A percentile compares a stretch with the other conserved stretches of the same genome.
Conservation (phyloP, 495 filamentous ascomycete genomes). For the Neurospora sp. region DNA sequence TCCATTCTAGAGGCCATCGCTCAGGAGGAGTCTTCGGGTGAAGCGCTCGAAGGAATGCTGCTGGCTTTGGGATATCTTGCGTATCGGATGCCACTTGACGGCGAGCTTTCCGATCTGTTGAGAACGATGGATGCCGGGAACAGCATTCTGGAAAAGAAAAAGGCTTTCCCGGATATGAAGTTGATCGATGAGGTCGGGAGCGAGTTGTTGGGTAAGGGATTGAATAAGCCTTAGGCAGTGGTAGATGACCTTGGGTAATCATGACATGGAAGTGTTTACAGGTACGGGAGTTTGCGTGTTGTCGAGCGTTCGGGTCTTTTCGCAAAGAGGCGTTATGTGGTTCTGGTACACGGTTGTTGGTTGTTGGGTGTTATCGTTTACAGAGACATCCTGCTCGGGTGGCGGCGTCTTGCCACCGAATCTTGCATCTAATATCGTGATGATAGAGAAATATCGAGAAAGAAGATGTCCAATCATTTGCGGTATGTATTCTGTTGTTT, state of each 20-base stretch:
- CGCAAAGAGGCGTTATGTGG: background rate
- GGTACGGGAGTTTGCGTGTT: background rate
- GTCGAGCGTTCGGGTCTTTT: background rate
- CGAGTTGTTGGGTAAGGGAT: slow-evolving; percentile 31
- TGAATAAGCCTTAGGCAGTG: slow-evolving; percentile 14
- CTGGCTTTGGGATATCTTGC: slow-evolving; percentile 61
- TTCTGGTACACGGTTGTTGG: background rate
- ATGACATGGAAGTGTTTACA: background rate
- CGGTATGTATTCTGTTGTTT: background rate
- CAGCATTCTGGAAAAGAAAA: slow-evolving; percentile 44
- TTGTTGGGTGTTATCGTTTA: background rate
- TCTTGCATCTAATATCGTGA: background rate
- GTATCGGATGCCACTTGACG: slow-evolving; percentile 57
- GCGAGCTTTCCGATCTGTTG: slow-evolving; percentile 66
- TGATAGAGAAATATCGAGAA: background rate
- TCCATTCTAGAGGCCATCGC: slow-evolving; percentile 65
- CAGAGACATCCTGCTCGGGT: background rate
- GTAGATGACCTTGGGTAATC: background rate
- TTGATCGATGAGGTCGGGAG: slow-evolving; percentile 49
- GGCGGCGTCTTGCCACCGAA: background rate
- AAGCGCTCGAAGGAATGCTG: slow-evolving; percentile 62
- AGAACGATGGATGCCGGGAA: slow-evolving; percentile 57
- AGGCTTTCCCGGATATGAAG: slow-evolving; percentile 42
- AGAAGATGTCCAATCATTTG: background rate
- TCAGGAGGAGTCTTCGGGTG: slow-evolving; percentile 53